phyloP scores from a whole-genome alignment of 225 moss, liverwort and hornwort species.

The Bryoerythrophyllum caledonicum region DNA sequence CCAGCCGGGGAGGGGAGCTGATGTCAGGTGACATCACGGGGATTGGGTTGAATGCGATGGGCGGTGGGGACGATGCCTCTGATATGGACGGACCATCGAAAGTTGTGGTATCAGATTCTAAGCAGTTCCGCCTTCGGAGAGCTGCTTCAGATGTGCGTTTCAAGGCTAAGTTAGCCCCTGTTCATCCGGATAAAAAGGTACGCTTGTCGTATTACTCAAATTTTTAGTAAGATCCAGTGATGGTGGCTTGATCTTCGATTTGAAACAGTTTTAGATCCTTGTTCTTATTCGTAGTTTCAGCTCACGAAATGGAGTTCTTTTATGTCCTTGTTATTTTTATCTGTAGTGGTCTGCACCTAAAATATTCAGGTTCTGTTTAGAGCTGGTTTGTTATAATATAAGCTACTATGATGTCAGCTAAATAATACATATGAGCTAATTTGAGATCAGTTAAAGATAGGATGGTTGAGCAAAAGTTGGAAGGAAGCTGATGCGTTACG shows the following conservation, averaged over 20 bases:
- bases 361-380: background rate
- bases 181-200: constrained; percentile 52
- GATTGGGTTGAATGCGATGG: constrained; percentile 11
- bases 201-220: constrained; percentile 1
- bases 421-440: background rate
- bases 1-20: constrained; percentile 6
- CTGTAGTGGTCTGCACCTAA: background rate
- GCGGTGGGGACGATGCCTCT: constrained; percentile 20
- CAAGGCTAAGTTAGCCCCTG: constrained; percentile 44
- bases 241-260: background rate
- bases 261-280: background rate
- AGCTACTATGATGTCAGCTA: background rate
- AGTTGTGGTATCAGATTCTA: constrained; percentile 16
- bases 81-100: constrained; percentile 17
- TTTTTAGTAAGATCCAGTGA: background rate
- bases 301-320: background rate
- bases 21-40: constrained; percentile 17
- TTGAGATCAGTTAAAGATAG: too few species aligned
- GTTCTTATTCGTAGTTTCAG: background rate
- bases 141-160: constrained; percentile 53
- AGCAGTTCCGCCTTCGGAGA: constrained; percentile 54
- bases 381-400: background rate
- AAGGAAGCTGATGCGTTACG: background rate
- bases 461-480: background rate
- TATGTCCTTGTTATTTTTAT: background rate